phyloP scores from a whole-genome alignment of 2,329 filamentous ascomycete genomes.

The Hypomyces perniciosus region DNA sequence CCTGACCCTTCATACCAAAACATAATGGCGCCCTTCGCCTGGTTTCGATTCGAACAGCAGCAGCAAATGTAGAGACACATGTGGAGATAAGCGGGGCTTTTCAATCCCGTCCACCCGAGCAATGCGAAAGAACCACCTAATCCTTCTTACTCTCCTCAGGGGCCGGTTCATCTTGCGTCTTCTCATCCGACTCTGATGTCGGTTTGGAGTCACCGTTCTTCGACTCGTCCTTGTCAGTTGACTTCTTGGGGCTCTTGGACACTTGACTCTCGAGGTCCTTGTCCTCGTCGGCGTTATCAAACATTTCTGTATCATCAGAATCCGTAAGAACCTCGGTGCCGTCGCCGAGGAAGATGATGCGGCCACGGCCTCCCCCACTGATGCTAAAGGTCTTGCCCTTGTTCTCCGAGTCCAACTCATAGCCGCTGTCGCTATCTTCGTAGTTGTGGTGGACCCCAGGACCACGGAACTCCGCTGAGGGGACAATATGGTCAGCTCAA shows the following conservation, averaged over 20 bases:
- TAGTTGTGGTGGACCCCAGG: slow-evolving; percentile 77
- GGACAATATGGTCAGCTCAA: slow-evolving; percentile 21
- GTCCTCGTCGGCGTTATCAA: slow-evolving; percentile 79
- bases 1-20: neutral
- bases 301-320: slow-evolving; percentile 87
- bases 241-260: slow-evolving; percentile 45
- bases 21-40: slow-evolving; percentile 5
- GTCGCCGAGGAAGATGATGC: slow-evolving; percentile 92
- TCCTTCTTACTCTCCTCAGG: slow-evolving; percentile 30
- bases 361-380: slow-evolving; percentile 63
- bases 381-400: slow-evolving; percentile 57
- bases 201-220: slow-evolving; percentile 14
- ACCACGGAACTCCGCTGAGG: slow-evolving; percentile 73
- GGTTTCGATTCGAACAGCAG: slow-evolving; percentile 7
- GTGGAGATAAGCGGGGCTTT: neutral
- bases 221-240: slow-evolving; percentile 19
- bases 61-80: neutral
- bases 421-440: slow-evolving; percentile 72
- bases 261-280: slow-evolving; percentile 83
- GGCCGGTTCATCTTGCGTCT: slow-evolving; percentile 20
- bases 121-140: slow-evolving; percentile 26
- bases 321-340: slow-evolving; percentile 89
- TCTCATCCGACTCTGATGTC: slow-evolving; percentile 22
- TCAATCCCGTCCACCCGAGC: slow-evolving; percentile 11
- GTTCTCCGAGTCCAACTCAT: slow-evolving; percentile 67